These are phyloP conservation scores for Cryphonectria radicalis DNA, from an alignment of 2,329 filamentous ascomycete species.

Conservation along the genomic window DNA sequence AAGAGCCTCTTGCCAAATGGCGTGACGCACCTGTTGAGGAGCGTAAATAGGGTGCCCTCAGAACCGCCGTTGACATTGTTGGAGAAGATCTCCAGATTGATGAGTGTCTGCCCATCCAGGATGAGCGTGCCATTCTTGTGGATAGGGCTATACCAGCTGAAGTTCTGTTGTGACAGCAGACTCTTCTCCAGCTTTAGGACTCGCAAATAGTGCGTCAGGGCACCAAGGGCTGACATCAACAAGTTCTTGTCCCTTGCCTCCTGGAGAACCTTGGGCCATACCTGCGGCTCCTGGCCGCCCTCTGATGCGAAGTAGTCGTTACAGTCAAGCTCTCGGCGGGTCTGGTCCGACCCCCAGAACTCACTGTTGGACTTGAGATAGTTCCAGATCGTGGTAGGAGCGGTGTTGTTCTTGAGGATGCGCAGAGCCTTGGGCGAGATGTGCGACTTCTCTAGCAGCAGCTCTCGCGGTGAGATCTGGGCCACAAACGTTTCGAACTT, in stretches of 20 bases:
- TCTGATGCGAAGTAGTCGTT: slow-evolving; percentile 76
- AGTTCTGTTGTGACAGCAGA: slow-evolving; percentile 87
- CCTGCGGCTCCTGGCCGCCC: slow-evolving; percentile 54
- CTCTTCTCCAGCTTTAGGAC: slow-evolving; percentile 87
- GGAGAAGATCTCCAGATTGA: slow-evolving; percentile 96
- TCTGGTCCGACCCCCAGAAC: slow-evolving; percentile 87
- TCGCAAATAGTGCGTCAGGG: slow-evolving; percentile 83
- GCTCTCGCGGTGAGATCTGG: slow-evolving; percentile 85
- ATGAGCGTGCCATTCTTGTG: slow-evolving; percentile 87
- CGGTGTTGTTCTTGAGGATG: slow-evolving; percentile 94
- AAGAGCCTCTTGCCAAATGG: slow-evolving; percentile 97
- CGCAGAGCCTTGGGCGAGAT: slow-evolving; percentile 88
- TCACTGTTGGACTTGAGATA: slow-evolving; percentile 83
- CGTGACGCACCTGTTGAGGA: slow-evolving; percentile 93
- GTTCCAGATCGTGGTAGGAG: slow-evolving; percentile 94
- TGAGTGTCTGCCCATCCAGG: slow-evolving; percentile 92
- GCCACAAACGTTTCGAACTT: slow-evolving; percentile 97
- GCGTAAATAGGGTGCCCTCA: slow-evolving; percentile 85
- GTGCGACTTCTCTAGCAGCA: slow-evolving; percentile 84
- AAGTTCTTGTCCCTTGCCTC: slow-evolving; percentile 78
- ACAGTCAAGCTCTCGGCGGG: slow-evolving; percentile 78
- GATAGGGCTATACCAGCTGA: slow-evolving; percentile 90
- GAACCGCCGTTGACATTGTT: slow-evolving; percentile 86
- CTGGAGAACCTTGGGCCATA: slow-evolving; percentile 77
- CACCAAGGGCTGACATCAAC: slow-evolving; percentile 89